phyloP scores from a whole-genome alignment of 345 rosid species.

The Syzygium grande region DNA sequence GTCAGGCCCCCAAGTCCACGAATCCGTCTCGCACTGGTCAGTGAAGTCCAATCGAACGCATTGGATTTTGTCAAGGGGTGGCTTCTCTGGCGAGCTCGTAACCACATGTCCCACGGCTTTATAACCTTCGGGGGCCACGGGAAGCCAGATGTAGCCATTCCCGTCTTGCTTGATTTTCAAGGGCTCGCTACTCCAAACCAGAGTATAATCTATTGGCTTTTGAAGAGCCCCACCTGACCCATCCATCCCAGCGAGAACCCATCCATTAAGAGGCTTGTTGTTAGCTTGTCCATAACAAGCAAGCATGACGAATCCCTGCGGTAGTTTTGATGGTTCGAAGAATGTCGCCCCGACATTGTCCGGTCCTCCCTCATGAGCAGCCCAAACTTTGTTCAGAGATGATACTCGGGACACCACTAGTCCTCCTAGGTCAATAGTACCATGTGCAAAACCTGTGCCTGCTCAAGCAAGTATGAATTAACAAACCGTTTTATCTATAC shows the following conservation, averaged over 20 bases:
- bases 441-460: slow-evolving; percentile 27
- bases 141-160: slow-evolving; percentile 63
- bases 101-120: slow-evolving; percentile 52
- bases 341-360: slow-evolving; percentile 8
- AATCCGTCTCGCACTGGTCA: slow-evolving; percentile 36
- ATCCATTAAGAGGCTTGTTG: slow-evolving; percentile 6
- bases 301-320: slow-evolving; percentile 11
- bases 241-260: slow-evolving; percentile 46
- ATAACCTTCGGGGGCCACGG: slow-evolving; percentile 61
- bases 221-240: slow-evolving; percentile 16
- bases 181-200: slow-evolving; percentile 67
- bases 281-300: slow-evolving; percentile 10
- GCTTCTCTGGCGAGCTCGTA: slow-evolving; percentile 55
- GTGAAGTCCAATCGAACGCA: slow-evolving; percentile 70
- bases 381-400: slow-evolving; percentile 9
- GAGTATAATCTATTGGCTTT: slow-evolving; percentile 63
- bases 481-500: neutral
- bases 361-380: slow-evolving; percentile 2
- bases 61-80: slow-evolving; percentile 47
- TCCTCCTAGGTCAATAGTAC: slow-evolving; percentile 8
- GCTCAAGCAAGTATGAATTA: neutral
- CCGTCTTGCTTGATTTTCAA: slow-evolving; percentile 56
- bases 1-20: slow-evolving; percentile 51
- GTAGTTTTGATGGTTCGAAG: slow-evolving; percentile 11
- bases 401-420: neutral